Evolutionary conservation across 345 rosid species (phyloP), one percentile per base, ranked within the genome.

Genomic region (Hibiscus syriacus): DNA sequence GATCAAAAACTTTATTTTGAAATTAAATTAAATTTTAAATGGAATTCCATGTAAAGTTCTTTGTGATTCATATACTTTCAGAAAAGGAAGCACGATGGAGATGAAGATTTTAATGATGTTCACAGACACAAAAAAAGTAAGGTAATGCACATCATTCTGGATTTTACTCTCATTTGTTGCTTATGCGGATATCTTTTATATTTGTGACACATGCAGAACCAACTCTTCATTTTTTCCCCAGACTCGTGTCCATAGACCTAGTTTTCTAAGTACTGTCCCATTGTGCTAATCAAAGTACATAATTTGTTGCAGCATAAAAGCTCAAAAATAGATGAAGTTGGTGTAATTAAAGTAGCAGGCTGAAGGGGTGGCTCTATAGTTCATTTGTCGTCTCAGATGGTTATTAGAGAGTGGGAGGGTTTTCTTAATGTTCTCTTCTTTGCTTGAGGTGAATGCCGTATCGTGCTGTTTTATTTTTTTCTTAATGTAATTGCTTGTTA

Each of bases 21-120:
- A 61, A 39, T 39, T 23, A 20, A 12, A 14, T 60, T 5, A 50
- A 20, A 13, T 19, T 50, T 50, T 20, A 19, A 20, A 50, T 19
- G 25, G 55, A 50, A 50, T 27, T 48, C n/a, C 17, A 8, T 26
- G 12, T n/a, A 48, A 46, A n/a, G 16, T 19, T 50, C 26, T 49
- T 66, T 50, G 14, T 49, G 29, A 48, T 65, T 72, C 65, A 45
- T 68, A 58, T 71, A 26, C 65, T 73, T 79, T 77, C 89, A 94
- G 99, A 94, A 91, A 87, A 82, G 99, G 83, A 94, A 89, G 83
- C 99, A 89, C 52, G 94, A 82, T 57, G 97, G 97, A 53, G 97
- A 89, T 38, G 99, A 94, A 80, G 92, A 94, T 83, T 74, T 89
- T 13, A 94, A 80, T 77, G 97, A 91, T 55, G 76, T 81, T 73